Evolutionary conservation across 176 grass and related monocot genomes (phyloP).

Genomic region (Aechmea fasciata): DNA sequence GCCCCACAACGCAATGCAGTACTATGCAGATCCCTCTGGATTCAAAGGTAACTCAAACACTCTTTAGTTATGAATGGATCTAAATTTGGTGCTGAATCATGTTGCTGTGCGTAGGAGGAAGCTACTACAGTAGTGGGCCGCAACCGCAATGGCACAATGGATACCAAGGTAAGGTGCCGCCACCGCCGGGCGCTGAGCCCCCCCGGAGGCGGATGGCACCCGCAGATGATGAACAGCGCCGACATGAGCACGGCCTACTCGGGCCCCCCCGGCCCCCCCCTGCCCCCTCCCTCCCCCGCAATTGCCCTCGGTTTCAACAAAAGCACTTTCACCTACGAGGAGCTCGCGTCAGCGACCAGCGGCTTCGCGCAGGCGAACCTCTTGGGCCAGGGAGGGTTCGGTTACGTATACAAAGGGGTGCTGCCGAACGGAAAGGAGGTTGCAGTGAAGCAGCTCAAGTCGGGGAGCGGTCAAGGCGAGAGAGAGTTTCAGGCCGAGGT

Average conservation of each 20-base stretch:
- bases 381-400: conserved; percentile 56
- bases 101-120: background rate
- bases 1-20: conserved; percentile 18
- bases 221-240: background rate
- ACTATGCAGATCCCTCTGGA: conserved; percentile 35
- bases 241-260: background rate
- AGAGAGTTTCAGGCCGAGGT: conserved; percentile 53
- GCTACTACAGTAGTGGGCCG: conserved; percentile 2
- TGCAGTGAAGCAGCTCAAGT: conserved; percentile 48
- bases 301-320: conserved; percentile 30
- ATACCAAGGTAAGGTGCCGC: conserved; percentile 4
- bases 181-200: background rate
- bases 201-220: conserved; percentile 3
- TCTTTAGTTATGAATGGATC: background rate
- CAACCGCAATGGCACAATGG: conserved; percentile 9
- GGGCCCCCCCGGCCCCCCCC: background rate
- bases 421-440: conserved; percentile 26
- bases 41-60: conserved; percentile 22
- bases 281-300: conserved; percentile 27
- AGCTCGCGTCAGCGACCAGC: conserved; percentile 33
- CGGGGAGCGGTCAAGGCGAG: conserved; percentile 44
- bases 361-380: conserved; percentile 38
- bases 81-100: background rate
- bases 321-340: conserved; percentile 36
- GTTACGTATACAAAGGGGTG: conserved; percentile 40